Percentiles rank a stretch among this genome's conserved stretches.
These are phyloP conservation scores for Globisporangium uncinulatum DNA, from an alignment of 352 stramenopile genomes.

Conservation along the genomic window DNA sequence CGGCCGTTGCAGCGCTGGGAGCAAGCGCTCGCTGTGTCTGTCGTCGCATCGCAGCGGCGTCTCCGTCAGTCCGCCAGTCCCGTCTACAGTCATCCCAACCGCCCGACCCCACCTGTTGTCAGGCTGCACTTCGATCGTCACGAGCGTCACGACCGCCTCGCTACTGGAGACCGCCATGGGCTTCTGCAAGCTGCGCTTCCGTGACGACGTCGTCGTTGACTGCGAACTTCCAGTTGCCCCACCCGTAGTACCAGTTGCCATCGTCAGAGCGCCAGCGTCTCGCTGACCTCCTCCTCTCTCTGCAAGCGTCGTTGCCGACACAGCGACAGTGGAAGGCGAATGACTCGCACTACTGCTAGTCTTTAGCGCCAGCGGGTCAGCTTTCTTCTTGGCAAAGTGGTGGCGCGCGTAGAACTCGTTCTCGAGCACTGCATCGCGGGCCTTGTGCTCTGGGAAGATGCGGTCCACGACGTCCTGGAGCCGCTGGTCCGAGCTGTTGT, in stretches of 20 bases:
- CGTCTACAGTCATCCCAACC: background rate
- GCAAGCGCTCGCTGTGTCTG: background rate
- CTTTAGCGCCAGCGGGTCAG: background rate
- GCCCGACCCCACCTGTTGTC: background rate
- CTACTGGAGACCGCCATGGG: constrained; percentile 4
- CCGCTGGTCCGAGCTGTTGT: constrained; percentile 54
- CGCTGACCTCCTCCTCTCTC: background rate
- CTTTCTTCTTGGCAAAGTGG: constrained; percentile 40
- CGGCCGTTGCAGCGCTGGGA: constrained; percentile 31
- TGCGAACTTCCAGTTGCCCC: background rate
- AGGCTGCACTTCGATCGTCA: constrained; percentile 9
- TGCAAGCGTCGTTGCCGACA: background rate
- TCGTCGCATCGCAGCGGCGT: background rate
- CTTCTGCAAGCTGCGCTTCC: constrained; percentile 1
- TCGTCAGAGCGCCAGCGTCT: background rate
- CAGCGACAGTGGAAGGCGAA: constrained; percentile 1
- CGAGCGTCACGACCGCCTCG: constrained; percentile 4
- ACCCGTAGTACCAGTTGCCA: background rate
- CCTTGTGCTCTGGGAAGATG: constrained; percentile 65
- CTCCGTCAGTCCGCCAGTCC: background rate
- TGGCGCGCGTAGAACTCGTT: constrained; percentile 59
- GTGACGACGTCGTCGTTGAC: background rate
- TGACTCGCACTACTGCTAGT: background rate
- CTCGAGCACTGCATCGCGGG: constrained; percentile 38
- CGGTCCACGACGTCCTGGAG: constrained; percentile 70